Percentiles rank a stretch among this genome's conserved stretches.
Evolutionary conservation across 257 asterid species (phyloP).

Genomic region (Coffea eugenioides): DNA sequence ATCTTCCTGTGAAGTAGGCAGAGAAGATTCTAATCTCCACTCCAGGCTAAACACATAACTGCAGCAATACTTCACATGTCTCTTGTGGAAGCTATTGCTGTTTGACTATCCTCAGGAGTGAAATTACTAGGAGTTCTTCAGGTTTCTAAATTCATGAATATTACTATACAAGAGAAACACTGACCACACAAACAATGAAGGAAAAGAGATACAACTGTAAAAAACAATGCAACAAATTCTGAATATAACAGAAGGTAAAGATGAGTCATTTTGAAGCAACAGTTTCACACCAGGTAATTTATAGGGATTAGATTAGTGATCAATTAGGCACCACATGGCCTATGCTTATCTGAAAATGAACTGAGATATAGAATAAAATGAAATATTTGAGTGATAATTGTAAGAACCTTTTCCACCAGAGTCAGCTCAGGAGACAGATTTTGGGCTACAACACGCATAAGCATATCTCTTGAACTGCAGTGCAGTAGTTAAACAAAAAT

Average conservation of each 20-base stretch:
- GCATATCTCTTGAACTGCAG: conserved; percentile 80
- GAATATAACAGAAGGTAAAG: not conserved
- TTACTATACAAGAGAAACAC: not conserved
- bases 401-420: conserved; percentile 74
- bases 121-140: not conserved
- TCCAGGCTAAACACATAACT: not conserved
- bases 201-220: not conserved
- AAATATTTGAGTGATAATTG: not conserved
- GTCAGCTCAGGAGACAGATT: conserved; percentile 90
- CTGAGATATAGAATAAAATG: not conserved
- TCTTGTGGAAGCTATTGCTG: not conserved
- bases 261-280: not conserved
- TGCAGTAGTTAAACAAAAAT: conserved; percentile 32
- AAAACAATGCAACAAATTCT: not conserved
- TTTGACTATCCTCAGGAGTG: not conserved
- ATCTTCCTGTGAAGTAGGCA: not conserved
- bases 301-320: not conserved
- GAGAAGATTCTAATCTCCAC: not conserved
- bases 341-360: not conserved
- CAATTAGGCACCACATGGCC: not conserved
- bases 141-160: not conserved
- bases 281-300: not conserved
- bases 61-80: not conserved
- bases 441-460: conserved; percentile 87
- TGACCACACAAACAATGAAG: not conserved